phyloP scores from a whole-genome alignment of 352 stramenopile species.

The Phytophthora meadii region DNA sequence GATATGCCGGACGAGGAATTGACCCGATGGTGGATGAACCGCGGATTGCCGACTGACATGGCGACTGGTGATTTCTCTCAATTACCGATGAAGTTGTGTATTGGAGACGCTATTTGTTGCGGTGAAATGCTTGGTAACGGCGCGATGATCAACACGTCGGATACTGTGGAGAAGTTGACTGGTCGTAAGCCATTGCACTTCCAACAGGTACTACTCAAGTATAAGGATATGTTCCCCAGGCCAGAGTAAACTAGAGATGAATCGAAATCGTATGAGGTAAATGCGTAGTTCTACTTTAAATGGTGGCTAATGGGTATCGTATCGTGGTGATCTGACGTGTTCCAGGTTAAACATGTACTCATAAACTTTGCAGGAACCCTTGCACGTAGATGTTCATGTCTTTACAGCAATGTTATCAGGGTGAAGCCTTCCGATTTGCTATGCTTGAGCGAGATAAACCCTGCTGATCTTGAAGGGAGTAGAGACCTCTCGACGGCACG shows the following conservation, averaged over 20 bases:
- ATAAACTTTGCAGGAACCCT: neutral
- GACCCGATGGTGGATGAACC: slow-evolving; percentile 35
- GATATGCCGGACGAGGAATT: slow-evolving; percentile 41
- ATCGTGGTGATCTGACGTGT: too few relatives aligned
- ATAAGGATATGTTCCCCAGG: slow-evolving; percentile 35
- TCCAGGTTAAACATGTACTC: neutral
- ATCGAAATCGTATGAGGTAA: too few relatives aligned
- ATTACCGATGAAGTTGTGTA: slow-evolving; percentile 40
- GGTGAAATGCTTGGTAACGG: slow-evolving; percentile 38
- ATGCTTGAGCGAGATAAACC: neutral
- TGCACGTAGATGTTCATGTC: neutral
- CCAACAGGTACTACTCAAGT: slow-evolving; percentile 34
- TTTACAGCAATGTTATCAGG: neutral
- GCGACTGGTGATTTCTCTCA: slow-evolving; percentile 34
- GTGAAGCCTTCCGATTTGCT: neutral
- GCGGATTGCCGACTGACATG: slow-evolving; percentile 28
- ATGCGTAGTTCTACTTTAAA: too few relatives aligned
- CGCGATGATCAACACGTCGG: slow-evolving; percentile 23
- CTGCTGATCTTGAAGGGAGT: neutral
- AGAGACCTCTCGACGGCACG: slow-evolving; percentile 8
- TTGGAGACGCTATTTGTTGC: slow-evolving; percentile 37
- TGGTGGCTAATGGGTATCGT: too few relatives aligned
- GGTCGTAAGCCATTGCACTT: slow-evolving; percentile 18
- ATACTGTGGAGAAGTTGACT: slow-evolving; percentile 34
- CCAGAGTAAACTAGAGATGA: slow-evolving; percentile 8